Conservation (phyloP, 257 asterid genomes). For the Jacaranda mimosifolia region DNA sequence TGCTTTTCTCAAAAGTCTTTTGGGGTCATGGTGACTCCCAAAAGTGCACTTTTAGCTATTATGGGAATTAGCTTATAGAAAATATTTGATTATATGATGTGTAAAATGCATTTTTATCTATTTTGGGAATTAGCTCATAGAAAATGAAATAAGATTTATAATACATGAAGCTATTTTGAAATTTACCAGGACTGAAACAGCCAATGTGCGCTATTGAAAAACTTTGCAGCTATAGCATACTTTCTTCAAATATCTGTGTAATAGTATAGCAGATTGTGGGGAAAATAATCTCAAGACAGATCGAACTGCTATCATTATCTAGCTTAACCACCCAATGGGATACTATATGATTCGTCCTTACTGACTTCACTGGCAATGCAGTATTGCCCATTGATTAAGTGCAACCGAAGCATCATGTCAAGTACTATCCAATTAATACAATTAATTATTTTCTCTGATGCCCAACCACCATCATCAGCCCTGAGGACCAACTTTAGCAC, state of each 20-base stretch:
- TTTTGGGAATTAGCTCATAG: not conserved
- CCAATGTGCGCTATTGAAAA: not conserved
- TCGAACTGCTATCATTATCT: constrained; percentile 20
- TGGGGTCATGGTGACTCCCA: constrained; percentile 14
- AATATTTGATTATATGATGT: not conserved
- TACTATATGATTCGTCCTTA: not conserved
- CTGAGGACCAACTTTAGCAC: constrained; percentile 17
- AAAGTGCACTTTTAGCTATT: not conserved
- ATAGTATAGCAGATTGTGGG: not conserved
- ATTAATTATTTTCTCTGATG: not conserved
- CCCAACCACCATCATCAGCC: constrained; percentile 1
- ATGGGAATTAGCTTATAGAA: not conserved
- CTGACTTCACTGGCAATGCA: constrained; percentile 19
- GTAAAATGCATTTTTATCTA: not conserved
- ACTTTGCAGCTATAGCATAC: not conserved
- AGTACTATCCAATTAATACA: constrained; percentile 18
- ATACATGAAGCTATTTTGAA: constrained; percentile 10
- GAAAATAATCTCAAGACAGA: not conserved
- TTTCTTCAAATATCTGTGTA: not conserved
- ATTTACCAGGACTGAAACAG: not conserved
- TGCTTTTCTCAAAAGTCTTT: constrained; percentile 22
- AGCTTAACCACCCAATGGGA: not conserved
- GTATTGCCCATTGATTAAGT: constrained; percentile 12
- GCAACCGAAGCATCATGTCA: constrained; percentile 26
- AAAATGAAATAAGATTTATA: constrained; percentile 13